Percentiles rank a stretch among this genome's conserved stretches.
phyloP scores from a whole-genome alignment of 805 yeast genomes.

The Teunomyces lycoperdinae region DNA sequence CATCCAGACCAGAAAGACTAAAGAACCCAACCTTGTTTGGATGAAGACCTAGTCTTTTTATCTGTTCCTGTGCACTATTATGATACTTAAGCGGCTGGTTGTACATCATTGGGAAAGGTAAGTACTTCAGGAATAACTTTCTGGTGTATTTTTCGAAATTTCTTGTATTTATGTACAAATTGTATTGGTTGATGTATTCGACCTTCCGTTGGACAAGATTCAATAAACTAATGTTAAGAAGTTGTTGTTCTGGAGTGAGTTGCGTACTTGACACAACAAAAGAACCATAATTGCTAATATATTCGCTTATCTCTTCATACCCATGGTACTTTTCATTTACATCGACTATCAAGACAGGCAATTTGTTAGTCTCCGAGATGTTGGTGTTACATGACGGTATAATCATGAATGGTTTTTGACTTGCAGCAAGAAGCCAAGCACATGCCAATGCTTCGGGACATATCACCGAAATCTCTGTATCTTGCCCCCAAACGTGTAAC shows the following conservation, averaged over 20 bases:
- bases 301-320: slow-evolving; percentile 33
- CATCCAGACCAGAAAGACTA: slow-evolving; percentile 16
- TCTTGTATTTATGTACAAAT: slow-evolving; percentile 50
- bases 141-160: slow-evolving; percentile 64
- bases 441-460: slow-evolving; percentile 53
- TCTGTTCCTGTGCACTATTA: slow-evolving; percentile 33
- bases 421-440: slow-evolving; percentile 37
- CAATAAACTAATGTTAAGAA: slow-evolving; percentile 45
- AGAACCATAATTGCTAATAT: slow-evolving; percentile 16
- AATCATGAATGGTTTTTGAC: slow-evolving; percentile 23
- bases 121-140: slow-evolving; percentile 46
- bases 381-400: slow-evolving; percentile 60
- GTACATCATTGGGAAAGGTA: slow-evolving; percentile 76
- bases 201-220: slow-evolving; percentile 42
- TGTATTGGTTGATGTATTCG: slow-evolving; percentile 51
- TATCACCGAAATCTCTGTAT: slow-evolving; percentile 37
- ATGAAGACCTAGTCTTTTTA: slow-evolving; percentile 29
- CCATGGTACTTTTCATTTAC: slow-evolving; percentile 35
- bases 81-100: slow-evolving; percentile 55
- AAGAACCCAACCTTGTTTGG: slow-evolving; percentile 28
- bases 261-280: slow-evolving; percentile 10
- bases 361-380: slow-evolving; percentile 43
- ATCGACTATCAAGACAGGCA: slow-evolving; percentile 47
- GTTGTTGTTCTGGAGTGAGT: slow-evolving; percentile 19
- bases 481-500: slow-evolving; percentile 57